Conservation (phyloP, 129 eudicot species). For the Calendula officinalis region DNA sequence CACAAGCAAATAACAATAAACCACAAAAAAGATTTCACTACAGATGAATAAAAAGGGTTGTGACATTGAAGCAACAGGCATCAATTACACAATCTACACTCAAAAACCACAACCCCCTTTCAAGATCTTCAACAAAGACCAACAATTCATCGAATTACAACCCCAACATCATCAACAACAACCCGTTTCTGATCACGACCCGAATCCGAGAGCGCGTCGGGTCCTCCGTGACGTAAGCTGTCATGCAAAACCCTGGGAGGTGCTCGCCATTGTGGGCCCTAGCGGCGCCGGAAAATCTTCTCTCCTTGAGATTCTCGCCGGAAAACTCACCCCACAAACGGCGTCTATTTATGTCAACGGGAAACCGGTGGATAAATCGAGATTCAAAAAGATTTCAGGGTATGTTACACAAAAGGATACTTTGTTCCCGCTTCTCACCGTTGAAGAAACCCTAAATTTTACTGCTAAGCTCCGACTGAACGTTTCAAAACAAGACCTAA, state of each 20-base stretch:
- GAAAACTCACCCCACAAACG: constrained; percentile 61
- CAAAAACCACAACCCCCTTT: constrained; percentile 34
- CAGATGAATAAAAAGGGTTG: constrained; percentile 90
- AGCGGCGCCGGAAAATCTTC: constrained; percentile 98
- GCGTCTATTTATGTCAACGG: constrained; percentile 52
- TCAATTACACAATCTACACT: constrained; percentile 67
- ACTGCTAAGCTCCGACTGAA: constrained; percentile 66
- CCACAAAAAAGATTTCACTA: constrained; percentile 21
- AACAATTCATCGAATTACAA: constrained; percentile 10
- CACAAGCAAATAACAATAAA: constrained; percentile 25
- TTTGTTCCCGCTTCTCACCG: constrained; percentile 86
- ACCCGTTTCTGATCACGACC: neutral
- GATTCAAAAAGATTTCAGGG: constrained; percentile 72
- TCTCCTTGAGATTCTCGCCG: constrained; percentile 86
- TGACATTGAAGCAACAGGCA: constrained; percentile 89
- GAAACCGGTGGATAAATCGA: constrained; percentile 48
- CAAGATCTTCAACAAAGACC: constrained; percentile 30
- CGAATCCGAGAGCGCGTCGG: constrained; percentile 33
- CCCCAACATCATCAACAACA: neutral
- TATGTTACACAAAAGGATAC: constrained; percentile 87
- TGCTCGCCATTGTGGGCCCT: constrained; percentile 94
- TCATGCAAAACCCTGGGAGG: constrained; percentile 85
- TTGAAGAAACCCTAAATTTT: constrained; percentile 76
- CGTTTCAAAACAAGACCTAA: constrained; percentile 40
- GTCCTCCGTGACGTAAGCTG: constrained; percentile 70